phyloP scores from a whole-genome alignment of 2,329 filamentous ascomycete genomes.

The Nectriaceae sp. region DNA sequence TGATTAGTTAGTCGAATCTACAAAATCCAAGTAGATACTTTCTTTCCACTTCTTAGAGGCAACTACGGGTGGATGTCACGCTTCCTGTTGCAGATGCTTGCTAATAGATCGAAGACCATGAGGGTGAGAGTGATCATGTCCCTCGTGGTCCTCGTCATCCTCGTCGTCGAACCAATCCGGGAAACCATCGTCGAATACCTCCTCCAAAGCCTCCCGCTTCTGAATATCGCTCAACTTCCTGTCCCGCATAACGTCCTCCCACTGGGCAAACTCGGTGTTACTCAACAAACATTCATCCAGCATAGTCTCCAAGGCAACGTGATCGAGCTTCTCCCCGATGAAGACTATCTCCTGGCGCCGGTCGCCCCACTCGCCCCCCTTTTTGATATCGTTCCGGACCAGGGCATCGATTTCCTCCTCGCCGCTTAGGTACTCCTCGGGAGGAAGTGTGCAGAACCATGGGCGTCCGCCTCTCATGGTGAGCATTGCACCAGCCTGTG shows the following conservation, averaged over 20 bases:
- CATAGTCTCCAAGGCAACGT: conserved; percentile 48
- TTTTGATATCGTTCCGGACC: conserved; percentile 50
- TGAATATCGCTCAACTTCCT: conserved; percentile 35
- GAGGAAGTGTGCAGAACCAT: conserved; percentile 62
- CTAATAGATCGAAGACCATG: conserved; percentile 20
- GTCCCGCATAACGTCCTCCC: conserved; percentile 54
- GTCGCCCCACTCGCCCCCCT: conserved; percentile 67
- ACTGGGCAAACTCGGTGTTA: conserved; percentile 57
- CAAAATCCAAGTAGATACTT: too few relatives aligned
- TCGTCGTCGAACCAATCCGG: conserved; percentile 55
- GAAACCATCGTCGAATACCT: conserved; percentile 60
- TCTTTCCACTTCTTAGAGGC: too few relatives aligned
- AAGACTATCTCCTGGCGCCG: conserved; percentile 73
- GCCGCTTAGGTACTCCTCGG: conserved; percentile 51
- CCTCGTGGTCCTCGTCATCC: conserved; percentile 35
- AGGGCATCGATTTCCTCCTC: conserved; percentile 50
- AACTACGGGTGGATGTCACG: too few relatives aligned
- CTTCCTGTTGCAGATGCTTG: conserved; percentile 20
- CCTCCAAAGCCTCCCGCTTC: conserved; percentile 48
- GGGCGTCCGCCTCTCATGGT: conserved; percentile 56
- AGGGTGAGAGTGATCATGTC: conserved; percentile 21
- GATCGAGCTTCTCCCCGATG: conserved; percentile 67
- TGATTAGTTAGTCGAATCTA: too few relatives aligned
- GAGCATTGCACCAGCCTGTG: conserved; percentile 65
- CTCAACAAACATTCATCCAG: conserved; percentile 64